Evolutionary conservation across 805 yeast species (phyloP), one percentile per base, ranked within the genome.

Genomic region (Nakazawaea wyomingensis): DNA sequence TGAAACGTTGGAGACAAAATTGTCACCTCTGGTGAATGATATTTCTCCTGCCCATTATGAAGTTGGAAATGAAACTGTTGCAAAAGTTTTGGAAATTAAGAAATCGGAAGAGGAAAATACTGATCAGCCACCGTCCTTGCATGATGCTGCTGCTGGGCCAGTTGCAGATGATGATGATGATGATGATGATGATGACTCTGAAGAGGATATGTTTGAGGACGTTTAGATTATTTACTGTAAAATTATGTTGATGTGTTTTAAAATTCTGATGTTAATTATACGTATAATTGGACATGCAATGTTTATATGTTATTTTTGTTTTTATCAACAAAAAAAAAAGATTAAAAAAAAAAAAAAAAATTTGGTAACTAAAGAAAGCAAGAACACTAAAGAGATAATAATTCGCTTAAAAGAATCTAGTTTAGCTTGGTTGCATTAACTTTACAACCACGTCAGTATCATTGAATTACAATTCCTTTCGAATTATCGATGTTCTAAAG

Each of bases 171-270:
- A 34, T 16, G 44, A 28, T 11, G 43, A 41, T 7, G 24, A 45
- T 11, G 42, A 46, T 33, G 54, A 50, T 21, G 22, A 11, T 43
- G 58, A 49, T 17, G 48, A 54, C 16, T 54, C 54, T 26, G 58
- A 56, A 20, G 58, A 59, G 45, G 64, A 52, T 11, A 54, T 53
- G 27, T 48, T 60, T 41, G 61, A 51, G n/a, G 45, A 45, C 17
- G 43, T 34, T 4, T 40, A 27, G 18, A 18, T 19, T 22, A 36
- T 34, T 5, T 13, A 34, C 37, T 21, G 17, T 34, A 10, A 7
- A n/a, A n/a, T n/a, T n/a, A n/a, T n/a, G n/a, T n/a, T n/a, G n/a
- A n/a, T n/a, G n/a, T n/a, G n/a, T n/a, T n/a, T n/a, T n/a, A n/a
- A n/a, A n/a, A n/a, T n/a, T n/a, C n/a, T n/a, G n/a, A n/a, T n/a